These are phyloP conservation scores for Rhizopus microsporus DNA, from an alignment of 371 early-diverging fungal species.

Conservation along the genomic window DNA sequence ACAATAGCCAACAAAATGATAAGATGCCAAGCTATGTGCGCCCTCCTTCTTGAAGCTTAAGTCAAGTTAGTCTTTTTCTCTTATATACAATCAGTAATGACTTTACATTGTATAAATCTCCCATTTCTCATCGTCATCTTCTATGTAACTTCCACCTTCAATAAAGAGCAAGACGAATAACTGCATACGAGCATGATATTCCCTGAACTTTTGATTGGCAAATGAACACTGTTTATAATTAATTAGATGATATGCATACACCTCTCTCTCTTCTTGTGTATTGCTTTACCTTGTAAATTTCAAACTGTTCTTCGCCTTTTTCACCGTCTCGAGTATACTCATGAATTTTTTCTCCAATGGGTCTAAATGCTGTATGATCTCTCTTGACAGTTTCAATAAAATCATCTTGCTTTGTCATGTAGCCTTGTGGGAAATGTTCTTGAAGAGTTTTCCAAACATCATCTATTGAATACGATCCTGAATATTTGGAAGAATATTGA, in stretches of 20 bases:
- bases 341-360: slow-evolving; percentile 71
- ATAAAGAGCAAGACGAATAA: slow-evolving; percentile 81
- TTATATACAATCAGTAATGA: not conserved
- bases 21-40: slow-evolving; percentile 30
- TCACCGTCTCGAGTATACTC: slow-evolving; percentile 58
- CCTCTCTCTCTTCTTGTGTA: not conserved
- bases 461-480: slow-evolving; percentile 31
- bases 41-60: slow-evolving; percentile 36
- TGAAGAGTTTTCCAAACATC: slow-evolving; percentile 46
- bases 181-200: slow-evolving; percentile 79
- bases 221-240: slow-evolving; percentile 30
- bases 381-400: slow-evolving; percentile 61
- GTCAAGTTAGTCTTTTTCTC: not conserved
- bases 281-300: slow-evolving; percentile 71
- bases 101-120: slow-evolving; percentile 69
- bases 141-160: slow-evolving; percentile 89
- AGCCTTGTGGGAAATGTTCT: slow-evolving; percentile 38
- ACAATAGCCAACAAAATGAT: slow-evolving; percentile 79
- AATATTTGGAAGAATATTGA: slow-evolving; percentile 52
- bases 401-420: slow-evolving; percentile 55
- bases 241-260: not conserved
- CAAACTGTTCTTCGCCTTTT: slow-evolving; percentile 54
- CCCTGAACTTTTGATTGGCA: slow-evolving; percentile 61
- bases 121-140: slow-evolving; percentile 86
- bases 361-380: slow-evolving; percentile 64